These are phyloP conservation scores for Coemansia reversa DNA, from an alignment of 192 early-diverging fungal species.

Conservation along the genomic window DNA sequence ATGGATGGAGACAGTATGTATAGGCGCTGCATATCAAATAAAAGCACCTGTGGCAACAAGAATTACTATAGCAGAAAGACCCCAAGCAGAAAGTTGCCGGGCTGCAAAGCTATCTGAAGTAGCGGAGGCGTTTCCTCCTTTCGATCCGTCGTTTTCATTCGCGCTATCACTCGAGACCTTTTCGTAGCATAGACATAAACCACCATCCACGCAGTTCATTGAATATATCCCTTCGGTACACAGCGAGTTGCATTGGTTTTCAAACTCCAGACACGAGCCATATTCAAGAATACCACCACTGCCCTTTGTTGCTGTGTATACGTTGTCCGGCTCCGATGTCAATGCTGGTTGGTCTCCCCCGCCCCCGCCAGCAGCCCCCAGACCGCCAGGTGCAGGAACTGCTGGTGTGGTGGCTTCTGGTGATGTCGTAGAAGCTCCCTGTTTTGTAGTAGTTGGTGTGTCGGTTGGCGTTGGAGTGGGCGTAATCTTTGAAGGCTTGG, in stretches of 20 bases:
- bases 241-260: slow-evolving; percentile 42
- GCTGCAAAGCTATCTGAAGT: slow-evolving; percentile 12
- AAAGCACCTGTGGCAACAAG: slow-evolving; percentile 29
- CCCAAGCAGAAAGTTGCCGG: slow-evolving; percentile 15
- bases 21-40: slow-evolving; percentile 13
- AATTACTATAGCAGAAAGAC: slow-evolving; percentile 19
- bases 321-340: slow-evolving; percentile 21
- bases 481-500: background rate
- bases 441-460: slow-evolving; percentile 7
- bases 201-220: slow-evolving; percentile 45
- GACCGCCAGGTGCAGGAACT: slow-evolving; percentile 6
- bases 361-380: slow-evolving; percentile 36
- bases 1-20: background rate
- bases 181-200: slow-evolving; percentile 44
- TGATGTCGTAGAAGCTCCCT: slow-evolving; percentile 1
- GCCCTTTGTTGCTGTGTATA: slow-evolving; percentile 40
- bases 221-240: slow-evolving; percentile 43
- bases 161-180: slow-evolving; percentile 19
- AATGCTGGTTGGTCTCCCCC: slow-evolving; percentile 20
- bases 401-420: slow-evolving; percentile 4
- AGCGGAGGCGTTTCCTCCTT: background rate
- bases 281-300: slow-evolving; percentile 45
- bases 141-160: slow-evolving; percentile 5
- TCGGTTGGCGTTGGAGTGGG: slow-evolving; percentile 2
- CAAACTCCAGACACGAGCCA: slow-evolving; percentile 38